Evolutionary conservation across 2,329 filamentous ascomycete genomes (phyloP).

Genomic region (Coniochaeta pulveracea): DNA sequence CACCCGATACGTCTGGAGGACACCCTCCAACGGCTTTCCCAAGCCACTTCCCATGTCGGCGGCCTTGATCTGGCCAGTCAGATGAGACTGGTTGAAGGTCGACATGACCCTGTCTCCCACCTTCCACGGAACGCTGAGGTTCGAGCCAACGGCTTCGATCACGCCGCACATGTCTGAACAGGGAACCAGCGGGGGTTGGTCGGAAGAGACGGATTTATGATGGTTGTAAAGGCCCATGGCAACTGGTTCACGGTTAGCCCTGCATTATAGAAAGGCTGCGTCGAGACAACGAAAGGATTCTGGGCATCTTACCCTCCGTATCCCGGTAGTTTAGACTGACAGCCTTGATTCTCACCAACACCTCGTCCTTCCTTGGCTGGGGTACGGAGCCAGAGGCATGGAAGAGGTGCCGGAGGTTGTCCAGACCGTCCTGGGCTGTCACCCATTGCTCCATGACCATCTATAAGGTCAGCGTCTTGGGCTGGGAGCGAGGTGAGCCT

Average conservation of each 20-base stretch:
- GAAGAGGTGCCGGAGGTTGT: slow-evolving; percentile 32
- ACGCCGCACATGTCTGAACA: slow-evolving; percentile 62
- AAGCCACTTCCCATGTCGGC: slow-evolving; percentile 44
- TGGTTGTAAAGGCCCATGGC: slow-evolving; percentile 56
- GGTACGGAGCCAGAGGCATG: slow-evolving; percentile 30
- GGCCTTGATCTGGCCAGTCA: slow-evolving; percentile 47
- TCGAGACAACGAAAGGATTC: too few relatives aligned
- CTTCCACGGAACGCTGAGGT: slow-evolving; percentile 29
- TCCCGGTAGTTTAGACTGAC: slow-evolving; percentile 40
- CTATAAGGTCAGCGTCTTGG: too few relatives aligned
- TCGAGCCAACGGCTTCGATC: slow-evolving; percentile 37
- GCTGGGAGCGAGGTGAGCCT: too few relatives aligned
- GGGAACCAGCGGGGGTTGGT: slow-evolving; percentile 38
- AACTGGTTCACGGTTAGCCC: slow-evolving; percentile 30
- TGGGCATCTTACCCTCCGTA: slow-evolving; percentile 27
- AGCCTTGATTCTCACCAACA: slow-evolving; percentile 32
- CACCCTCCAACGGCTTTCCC: slow-evolving; percentile 47
- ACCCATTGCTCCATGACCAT: slow-evolving; percentile 39
- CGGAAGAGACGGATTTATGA: slow-evolving; percentile 38
- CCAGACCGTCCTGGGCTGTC: slow-evolving; percentile 41
- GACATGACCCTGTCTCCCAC: slow-evolving; percentile 55
- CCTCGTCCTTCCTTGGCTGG: slow-evolving; percentile 35
- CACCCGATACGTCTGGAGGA: slow-evolving; percentile 46
- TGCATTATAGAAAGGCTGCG: too few relatives aligned
- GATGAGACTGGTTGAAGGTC: slow-evolving; percentile 48